Evolutionary conservation across 2,329 filamentous ascomycete species (phyloP).

Genomic region (Podosphaera xanthii): DNA sequence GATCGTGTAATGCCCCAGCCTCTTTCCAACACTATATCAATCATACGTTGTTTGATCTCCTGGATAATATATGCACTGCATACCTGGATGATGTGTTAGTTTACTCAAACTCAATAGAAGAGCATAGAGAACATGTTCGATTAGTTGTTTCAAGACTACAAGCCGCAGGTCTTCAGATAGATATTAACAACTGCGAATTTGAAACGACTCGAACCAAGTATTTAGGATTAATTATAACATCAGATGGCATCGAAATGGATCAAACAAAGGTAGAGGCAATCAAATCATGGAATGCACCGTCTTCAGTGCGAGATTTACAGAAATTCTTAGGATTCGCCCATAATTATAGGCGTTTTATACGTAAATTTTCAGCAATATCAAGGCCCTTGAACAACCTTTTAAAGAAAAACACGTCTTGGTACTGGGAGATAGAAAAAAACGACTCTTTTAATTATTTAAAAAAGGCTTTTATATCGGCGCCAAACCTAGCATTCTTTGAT

Average conservation of each 20-base stretch:
- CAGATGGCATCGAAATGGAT: not conserved
- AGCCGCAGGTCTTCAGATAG: not conserved
- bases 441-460: not conserved
- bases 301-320: not conserved
- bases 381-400: not conserved
- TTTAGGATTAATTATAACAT: not conserved
- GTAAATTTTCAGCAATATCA: not conserved
- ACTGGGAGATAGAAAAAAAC: not conserved
- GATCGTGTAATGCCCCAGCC: not conserved
- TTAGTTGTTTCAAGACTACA: constrained; percentile 1
- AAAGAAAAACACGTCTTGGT: not conserved
- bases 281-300: not conserved
- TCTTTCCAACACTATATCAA: constrained; percentile 1
- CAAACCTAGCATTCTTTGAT: not conserved
- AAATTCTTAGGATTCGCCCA: not conserved
- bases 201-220: not conserved
- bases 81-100: constrained; percentile 1
- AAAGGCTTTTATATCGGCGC: not conserved
- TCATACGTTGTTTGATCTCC: not conserved
- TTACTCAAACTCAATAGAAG: not conserved
- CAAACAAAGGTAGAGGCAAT: not conserved
- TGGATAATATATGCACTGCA: not conserved
- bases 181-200: constrained; percentile 2
- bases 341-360: not conserved
- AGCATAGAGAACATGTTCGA: constrained; percentile 1